Percentiles rank a stretch among this genome's conserved stretches.
Evolutionary conservation across 495 filamentous ascomycete species (phyloP).

Genomic region (Penicillium alfredii): DNA sequence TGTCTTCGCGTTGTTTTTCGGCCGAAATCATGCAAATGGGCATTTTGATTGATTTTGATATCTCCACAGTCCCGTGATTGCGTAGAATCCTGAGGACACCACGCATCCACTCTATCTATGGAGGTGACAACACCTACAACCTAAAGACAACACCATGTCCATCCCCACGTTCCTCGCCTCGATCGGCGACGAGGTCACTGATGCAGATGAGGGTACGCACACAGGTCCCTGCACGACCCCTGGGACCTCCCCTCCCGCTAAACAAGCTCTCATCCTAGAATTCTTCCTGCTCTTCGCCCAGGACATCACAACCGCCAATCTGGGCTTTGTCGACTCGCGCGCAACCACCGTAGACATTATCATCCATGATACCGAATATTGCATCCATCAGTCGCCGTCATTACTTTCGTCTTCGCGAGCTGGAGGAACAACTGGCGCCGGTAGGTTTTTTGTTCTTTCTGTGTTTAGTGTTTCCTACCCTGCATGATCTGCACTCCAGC

Average conservation of each 20-base stretch:
- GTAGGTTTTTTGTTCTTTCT: constrained; percentile 37
- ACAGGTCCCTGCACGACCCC: constrained; percentile 1
- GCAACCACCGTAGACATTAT: constrained; percentile 59
- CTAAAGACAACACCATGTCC: constrained; percentile 6
- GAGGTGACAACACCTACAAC: constrained; percentile 2
- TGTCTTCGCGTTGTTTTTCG: no score
- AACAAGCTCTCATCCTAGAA: constrained; percentile 46
- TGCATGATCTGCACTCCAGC: constrained; percentile 3
- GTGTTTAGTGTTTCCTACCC: constrained; percentile 1
- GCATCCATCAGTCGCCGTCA: constrained; percentile 78
- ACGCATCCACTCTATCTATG: not conserved
- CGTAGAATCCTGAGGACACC: no score
- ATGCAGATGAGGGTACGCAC: constrained; percentile 61
- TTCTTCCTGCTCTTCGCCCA: constrained; percentile 80
- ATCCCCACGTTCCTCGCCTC: constrained; percentile 15
- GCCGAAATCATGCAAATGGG: no score
- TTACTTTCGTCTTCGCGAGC: constrained; percentile 70
- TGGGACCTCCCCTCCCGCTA: no score
- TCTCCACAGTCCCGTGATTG: no score
- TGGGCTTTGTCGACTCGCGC: constrained; percentile 77
- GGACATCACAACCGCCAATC: constrained; percentile 64
- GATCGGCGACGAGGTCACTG: constrained; percentile 41
- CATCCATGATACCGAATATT: constrained; percentile 63
- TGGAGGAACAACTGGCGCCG: constrained; percentile 87
- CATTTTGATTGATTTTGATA: no score